Base-by-base conservation (phyloP, 768 basidiomycete genomes). In the Amyloporia xantha region DNA sequence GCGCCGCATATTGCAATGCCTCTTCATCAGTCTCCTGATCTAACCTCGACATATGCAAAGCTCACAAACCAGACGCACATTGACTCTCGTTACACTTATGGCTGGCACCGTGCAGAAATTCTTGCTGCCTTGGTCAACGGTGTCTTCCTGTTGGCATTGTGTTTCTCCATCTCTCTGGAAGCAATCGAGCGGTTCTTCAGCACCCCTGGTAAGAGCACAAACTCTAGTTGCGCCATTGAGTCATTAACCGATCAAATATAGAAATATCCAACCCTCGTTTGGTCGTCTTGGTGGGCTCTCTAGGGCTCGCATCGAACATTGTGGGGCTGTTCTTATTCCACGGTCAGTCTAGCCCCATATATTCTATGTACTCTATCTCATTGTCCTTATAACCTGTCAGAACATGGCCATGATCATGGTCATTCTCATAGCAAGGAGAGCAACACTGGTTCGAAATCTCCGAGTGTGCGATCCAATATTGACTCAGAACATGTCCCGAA, bases 91-190 rank as follows among this genome's bases (percentile, higher is more conserved):
- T 96, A 96, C 67, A 92, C 95, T 4, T 98, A 98, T 64, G 95
- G 94, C n/a, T 98, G 94, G 95, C 94, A 98, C 67, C 77, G 96
- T 53, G 96, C 96, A 15, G 94, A 96, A 63, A 94, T 96, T 53
- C 77, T 97, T 5, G 94, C 93, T 19, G 96, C 96, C 0, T 75
- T 98, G 39, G 70, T 98, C 56, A 99, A 99, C 60, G 96, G 96
- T 44, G 92, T 98, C 48, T 98, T 98, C 72, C 79, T 99, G 5
- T 77, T 97, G 37, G 96, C 96, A 0, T 79, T 98, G 0, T 99
- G 96, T 69, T 93, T 98, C 68, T 92, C 93, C 4, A 97, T 99
- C 55, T 84, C 79, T 40, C 70, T 98, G 57, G 95, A 99, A 64
- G 94, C 96, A 4, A 67, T 98, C 40, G 82, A 89, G 54, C 79